These are phyloP conservation scores for Clarkia xantiana DNA, from an alignment of 345 rosid genomes.

Conservation along the genomic window DNA sequence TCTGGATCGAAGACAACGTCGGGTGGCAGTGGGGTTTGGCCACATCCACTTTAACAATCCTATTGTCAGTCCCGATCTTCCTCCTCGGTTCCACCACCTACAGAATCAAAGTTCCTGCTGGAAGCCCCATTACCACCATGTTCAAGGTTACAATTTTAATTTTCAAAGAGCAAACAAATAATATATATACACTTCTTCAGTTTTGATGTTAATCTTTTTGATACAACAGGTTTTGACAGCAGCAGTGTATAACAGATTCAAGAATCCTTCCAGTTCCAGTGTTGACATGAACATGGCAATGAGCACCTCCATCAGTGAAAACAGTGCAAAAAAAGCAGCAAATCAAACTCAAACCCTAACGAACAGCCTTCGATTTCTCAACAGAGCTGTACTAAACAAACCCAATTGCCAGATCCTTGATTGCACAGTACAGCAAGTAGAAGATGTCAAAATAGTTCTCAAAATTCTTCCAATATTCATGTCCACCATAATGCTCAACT, in stretches of 20 bases:
- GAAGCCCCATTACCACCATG: constrained; percentile 73
- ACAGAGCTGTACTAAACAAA: constrained; percentile 20
- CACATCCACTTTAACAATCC: constrained; percentile 50
- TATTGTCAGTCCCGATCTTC: constrained; percentile 58
- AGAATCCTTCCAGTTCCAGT: constrained; percentile 19
- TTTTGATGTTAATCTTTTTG: not conserved
- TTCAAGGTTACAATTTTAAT: constrained; percentile 36
- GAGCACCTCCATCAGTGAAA: constrained; percentile 20
- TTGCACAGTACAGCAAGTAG: constrained; percentile 47
- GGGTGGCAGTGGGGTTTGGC: constrained; percentile 96
- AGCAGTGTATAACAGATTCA: constrained; percentile 24
- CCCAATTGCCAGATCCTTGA: constrained; percentile 18
- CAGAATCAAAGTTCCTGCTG: constrained; percentile 46
- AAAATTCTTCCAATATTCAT: constrained; percentile 57
- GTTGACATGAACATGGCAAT: constrained; percentile 20
- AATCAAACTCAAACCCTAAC: constrained; percentile 11
- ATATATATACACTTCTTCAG: not conserved
- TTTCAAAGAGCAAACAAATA: not conserved
- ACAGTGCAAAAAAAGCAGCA: constrained; percentile 16
- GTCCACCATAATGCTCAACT: constrained; percentile 77
- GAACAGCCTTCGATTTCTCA: constrained; percentile 28
- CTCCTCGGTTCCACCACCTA: constrained; percentile 57
- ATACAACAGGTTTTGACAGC: constrained; percentile 40
- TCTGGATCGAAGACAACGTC: constrained; percentile 87
- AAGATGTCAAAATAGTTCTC: constrained; percentile 54